These are phyloP conservation scores for Candida boleticola DNA, from an alignment of 805 yeast species.

Conservation along the genomic window DNA sequence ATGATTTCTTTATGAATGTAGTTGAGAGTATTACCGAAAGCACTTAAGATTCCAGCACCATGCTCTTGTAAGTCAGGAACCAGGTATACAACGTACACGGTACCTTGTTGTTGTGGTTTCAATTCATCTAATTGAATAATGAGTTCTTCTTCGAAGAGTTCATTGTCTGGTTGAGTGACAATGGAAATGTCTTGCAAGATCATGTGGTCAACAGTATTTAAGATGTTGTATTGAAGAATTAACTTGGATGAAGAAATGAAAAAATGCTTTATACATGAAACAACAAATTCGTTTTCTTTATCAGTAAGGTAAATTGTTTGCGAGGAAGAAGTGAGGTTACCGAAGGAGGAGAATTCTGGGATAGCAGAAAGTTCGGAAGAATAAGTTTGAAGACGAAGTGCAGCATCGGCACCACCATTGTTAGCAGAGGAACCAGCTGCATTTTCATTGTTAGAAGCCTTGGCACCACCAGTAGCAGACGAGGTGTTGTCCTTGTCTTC, in stretches of 20 bases:
- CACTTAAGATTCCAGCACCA: conserved; percentile 31
- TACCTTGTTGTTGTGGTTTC: conserved; percentile 67
- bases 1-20: conserved; percentile 80
- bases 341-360: conserved; percentile 72
- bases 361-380: conserved; percentile 66
- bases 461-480: conserved; percentile 10
- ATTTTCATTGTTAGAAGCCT: conserved; percentile 12
- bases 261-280: conserved; percentile 77
- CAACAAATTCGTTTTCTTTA: conserved; percentile 89
- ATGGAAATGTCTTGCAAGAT: conserved; percentile 76
- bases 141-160: conserved; percentile 63
- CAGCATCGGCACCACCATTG: conserved; percentile 20
- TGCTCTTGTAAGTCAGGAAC: conserved; percentile 53
- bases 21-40: conserved; percentile 64
- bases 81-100: conserved; percentile 73
- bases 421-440: conserved; percentile 18
- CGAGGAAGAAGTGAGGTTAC: conserved; percentile 73
- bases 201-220: conserved; percentile 79
- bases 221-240: conserved; percentile 75
- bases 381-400: conserved; percentile 59
- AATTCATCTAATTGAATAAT: conserved; percentile 71
- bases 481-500: conserved; percentile 12
- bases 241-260: conserved; percentile 66
- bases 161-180: conserved; percentile 60
- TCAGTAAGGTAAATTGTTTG: conserved; percentile 72